Base-by-base conservation (phyloP, 1,139 yeast species). In the Saccharomyces hybrid region DNA sequence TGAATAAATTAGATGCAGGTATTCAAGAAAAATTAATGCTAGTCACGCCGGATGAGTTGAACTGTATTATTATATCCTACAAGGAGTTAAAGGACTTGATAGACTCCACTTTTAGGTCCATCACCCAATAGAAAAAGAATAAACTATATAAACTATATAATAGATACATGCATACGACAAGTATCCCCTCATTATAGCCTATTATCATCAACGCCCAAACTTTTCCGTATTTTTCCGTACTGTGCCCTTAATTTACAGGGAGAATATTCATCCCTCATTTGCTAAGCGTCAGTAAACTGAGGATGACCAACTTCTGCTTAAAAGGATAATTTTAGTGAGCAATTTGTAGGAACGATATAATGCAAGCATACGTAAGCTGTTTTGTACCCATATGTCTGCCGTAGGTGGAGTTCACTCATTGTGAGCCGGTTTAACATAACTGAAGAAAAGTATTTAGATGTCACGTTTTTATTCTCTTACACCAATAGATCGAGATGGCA, bases 1-100 rank as follows among this genome's bases (percentile, higher is more conserved):
- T 93, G 64, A 93, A 93, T 72, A 93, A 93, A 70, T 75, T 93
- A 57, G 99, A 95, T 69, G 95, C 95, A 13, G 99, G 98, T 0
- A 79, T 86, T 49, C 93, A 88, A 52, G 99, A 93, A 69, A 83
- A 81, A 63, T 72, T 93, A 28, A 74, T 90, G 67, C 77, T 93
- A 57, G 88, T 89, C 5, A 84, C 95, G 31, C 79, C 86, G 16
- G 97, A 91, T 68, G 96, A 90, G 67, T 83, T 83, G 73, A 82
- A 82, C 51, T 88, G 96, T 68, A 75, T 90, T 58, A 82, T 90
- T 51, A 84, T 88, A 52, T 83, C 91, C 63, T 90, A 86, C 70
- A 86, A 84, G 70, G 96, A 78, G 58, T 75, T 91, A 60, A 84
- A 88, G 70, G 87, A 82, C 61, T 73, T 87, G 60, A 78, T 90